These are phyloP conservation scores for Yamadazyma conglobata DNA, from an alignment of 1,139 yeast genomes.

Conservation along the genomic window DNA sequence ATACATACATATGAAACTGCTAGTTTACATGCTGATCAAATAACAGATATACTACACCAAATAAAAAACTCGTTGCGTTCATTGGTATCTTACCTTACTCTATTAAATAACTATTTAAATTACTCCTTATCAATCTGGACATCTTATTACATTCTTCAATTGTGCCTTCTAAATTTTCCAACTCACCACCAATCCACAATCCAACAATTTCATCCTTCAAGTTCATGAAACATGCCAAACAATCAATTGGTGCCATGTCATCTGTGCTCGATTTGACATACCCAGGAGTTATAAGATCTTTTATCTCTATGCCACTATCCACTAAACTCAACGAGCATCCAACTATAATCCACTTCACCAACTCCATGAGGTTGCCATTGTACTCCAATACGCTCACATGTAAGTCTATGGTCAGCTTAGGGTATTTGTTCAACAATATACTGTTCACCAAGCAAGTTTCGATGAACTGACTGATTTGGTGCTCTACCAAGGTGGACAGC, in stretches of 20 bases:
- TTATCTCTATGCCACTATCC: constrained; percentile 77
- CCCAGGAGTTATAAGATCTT: constrained; percentile 77
- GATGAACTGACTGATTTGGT: constrained; percentile 50
- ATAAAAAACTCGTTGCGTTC: neutral
- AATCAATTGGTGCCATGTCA: constrained; percentile 20
- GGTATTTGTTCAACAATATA: constrained; percentile 69
- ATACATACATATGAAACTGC: too few relatives aligned
- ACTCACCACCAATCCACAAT: constrained; percentile 48
- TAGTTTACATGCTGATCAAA: too few relatives aligned
- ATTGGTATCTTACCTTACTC: neutral
- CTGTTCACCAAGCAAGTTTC: constrained; percentile 59
- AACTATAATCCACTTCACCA: constrained; percentile 47
- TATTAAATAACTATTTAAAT: constrained; percentile 30
- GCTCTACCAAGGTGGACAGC: constrained; percentile 47
- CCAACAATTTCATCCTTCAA: constrained; percentile 54
- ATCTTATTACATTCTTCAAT: constrained; percentile 40
- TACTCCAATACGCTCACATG: constrained; percentile 57
- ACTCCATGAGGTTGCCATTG: constrained; percentile 34
- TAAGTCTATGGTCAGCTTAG: constrained; percentile 83
- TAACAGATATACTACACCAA: neutral
- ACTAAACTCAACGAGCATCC: constrained; percentile 71
- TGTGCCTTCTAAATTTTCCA: constrained; percentile 24
- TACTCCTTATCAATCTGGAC: constrained; percentile 44
- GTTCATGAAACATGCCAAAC: constrained; percentile 52
- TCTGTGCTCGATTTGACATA: constrained; percentile 25